Evolutionary conservation across 768 basidiomycete genomes (phyloP).

Genomic region (Tubosaeta sp.): DNA sequence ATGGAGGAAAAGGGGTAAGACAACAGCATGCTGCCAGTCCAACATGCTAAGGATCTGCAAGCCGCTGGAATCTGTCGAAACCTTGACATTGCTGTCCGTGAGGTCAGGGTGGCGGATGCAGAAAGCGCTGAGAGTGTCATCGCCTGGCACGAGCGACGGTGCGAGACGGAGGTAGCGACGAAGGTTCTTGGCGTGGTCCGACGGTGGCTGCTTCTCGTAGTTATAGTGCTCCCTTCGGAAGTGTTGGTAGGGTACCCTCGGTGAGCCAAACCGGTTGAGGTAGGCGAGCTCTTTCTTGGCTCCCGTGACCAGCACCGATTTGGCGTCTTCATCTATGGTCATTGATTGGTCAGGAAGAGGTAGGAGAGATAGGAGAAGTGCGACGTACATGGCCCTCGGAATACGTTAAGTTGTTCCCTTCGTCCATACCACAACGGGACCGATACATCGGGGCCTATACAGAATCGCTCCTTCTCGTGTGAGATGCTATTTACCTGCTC

Average conservation of each 20-base stretch:
- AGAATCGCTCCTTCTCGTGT: slow-evolving; percentile 3
- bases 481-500: no score
- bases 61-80: neutral
- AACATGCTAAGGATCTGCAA: neutral
- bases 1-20: slow-evolving; percentile 50
- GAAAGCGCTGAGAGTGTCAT: slow-evolving; percentile 39
- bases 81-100: slow-evolving; percentile 35
- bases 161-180: neutral
- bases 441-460: neutral
- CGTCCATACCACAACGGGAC: neutral
- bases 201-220: neutral
- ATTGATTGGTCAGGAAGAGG: slow-evolving; percentile 1
- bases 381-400: neutral
- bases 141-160: slow-evolving; percentile 28
- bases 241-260: neutral
- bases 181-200: slow-evolving; percentile 1
- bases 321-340: neutral
- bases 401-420: slow-evolving; percentile 1
- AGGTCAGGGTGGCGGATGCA: slow-evolving; percentile 43
- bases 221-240: neutral
- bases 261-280: slow-evolving; percentile 1
- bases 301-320: neutral
- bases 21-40: slow-evolving; percentile 7
- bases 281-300: neutral
- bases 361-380: neutral